These are phyloP conservation scores for Leccinum rimulosum DNA, from an alignment of 768 basidiomycete genomes.

Conservation along the genomic window DNA sequence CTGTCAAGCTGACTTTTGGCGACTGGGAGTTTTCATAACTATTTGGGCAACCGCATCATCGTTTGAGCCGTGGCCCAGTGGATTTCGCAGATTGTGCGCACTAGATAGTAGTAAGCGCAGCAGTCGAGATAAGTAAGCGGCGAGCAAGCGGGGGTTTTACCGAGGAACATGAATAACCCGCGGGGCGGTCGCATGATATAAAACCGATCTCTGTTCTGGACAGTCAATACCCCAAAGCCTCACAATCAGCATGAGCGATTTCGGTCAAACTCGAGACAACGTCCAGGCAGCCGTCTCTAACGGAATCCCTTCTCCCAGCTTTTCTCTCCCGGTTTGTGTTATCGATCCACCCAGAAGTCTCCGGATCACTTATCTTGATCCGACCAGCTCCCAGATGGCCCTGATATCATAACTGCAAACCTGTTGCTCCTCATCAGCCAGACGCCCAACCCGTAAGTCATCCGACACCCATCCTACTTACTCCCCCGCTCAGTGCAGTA, in stretches of 20 bases:
- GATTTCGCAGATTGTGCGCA: slow-evolving; percentile 1
- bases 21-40: background rate
- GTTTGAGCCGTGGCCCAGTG: background rate
- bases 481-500: background rate
- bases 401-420: slow-evolving; percentile 51
- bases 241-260: slow-evolving; percentile 12
- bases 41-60: slow-evolving; percentile 1
- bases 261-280: slow-evolving; percentile 4
- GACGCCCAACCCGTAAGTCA: slow-evolving; percentile 39
- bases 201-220: background rate
- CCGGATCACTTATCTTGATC: slow-evolving; percentile 2
- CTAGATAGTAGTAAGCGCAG: background rate
- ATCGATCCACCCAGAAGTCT: background rate
- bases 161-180: background rate
- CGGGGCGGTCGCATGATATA: background rate
- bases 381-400: slow-evolving; percentile 43
- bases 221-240: too few species aligned
- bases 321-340: slow-evolving; percentile 40
- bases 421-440: slow-evolving; percentile 38
- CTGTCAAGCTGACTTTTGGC: background rate
- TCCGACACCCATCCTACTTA: background rate
- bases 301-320: slow-evolving; percentile 37
- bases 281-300: slow-evolving; percentile 36
- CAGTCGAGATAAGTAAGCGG: background rate
- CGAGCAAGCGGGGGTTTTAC: background rate